Evolutionary conservation across 2,329 filamentous ascomycete genomes (phyloP), one percentile per base, ranked within the genome.

Genomic region (Beauveria australis): DNA sequence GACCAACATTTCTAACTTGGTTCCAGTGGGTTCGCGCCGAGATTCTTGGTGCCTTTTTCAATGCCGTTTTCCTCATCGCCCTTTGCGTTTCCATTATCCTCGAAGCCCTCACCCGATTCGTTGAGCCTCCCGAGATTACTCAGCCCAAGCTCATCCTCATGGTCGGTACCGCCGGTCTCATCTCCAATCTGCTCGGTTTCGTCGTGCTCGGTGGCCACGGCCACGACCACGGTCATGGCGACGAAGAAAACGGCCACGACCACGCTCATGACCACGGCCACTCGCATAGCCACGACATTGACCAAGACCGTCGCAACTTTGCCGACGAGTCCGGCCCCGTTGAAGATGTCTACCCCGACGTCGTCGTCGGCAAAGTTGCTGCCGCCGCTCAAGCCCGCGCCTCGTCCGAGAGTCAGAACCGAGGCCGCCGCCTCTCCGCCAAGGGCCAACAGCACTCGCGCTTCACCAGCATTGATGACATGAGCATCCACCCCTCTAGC

Each of bases 41-140:
- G 79, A 97, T 96, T 12, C 82, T 99, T 6, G 94, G 94, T 70
- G 94, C 94, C 53, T 87, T 97, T 68, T 91, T 97, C 76, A 99
- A 99, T 70, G 94, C 94, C 66, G 93, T 97, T 51, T 99, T 99
- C 78, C 81, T 99, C 49, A 94, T 99, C 70, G 94, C 94, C 8
- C 84, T 99, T 9, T 99, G 94, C 76, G 81, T 99, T 61, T 95
- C 93, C 55, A 99, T 99, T 74, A 89, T 97, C 70, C 86, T 99
- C 68, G 94, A 99, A 75, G 94, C 94, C 18, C 83, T 97, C 63
- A 91, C 92, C 68, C 89, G 94, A 70, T 89, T 99, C 67, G 82
- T 97, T 70, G 91, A 97, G 69, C 92, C 92, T 8, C 92, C 93
- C 68, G 86, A 89, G 71, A 92, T 99, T 69, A 80, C 80, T 55